These are phyloP conservation scores for Trametes gibbosa DNA, from an alignment of 768 basidiomycete species.

Conservation along the genomic window DNA sequence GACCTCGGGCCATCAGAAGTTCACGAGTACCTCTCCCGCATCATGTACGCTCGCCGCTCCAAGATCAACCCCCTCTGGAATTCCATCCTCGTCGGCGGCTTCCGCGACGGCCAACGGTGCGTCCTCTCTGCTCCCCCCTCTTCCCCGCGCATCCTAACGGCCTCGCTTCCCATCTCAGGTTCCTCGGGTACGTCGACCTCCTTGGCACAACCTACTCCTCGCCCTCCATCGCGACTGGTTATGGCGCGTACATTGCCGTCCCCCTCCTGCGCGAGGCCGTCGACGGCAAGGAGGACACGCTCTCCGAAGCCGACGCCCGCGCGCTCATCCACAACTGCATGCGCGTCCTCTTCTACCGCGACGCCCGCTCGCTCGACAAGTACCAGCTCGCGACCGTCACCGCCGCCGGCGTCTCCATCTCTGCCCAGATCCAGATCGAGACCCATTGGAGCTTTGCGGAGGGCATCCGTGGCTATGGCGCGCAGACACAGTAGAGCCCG, in stretches of 20 bases:
- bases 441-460: slow-evolving; percentile 95
- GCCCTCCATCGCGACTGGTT: slow-evolving; percentile 92
- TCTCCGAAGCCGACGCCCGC: slow-evolving; percentile 79
- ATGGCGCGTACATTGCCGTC: slow-evolving; percentile 89
- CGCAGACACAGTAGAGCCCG: slow-evolving; percentile 83
- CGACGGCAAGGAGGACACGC: slow-evolving; percentile 69
- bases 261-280: slow-evolving; percentile 90
- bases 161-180: slow-evolving; percentile 45
- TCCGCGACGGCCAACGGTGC: slow-evolving; percentile 80
- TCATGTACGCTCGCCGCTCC: slow-evolving; percentile 86
- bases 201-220: slow-evolving; percentile 95
- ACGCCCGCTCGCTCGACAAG: slow-evolving; percentile 96
- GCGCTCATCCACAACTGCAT: slow-evolving; percentile 81
- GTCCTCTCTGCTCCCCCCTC: slow-evolving; percentile 16
- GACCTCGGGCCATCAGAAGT: slow-evolving; percentile 83
- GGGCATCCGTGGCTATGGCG: slow-evolving; percentile 85
- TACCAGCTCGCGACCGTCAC: slow-evolving; percentile 95
- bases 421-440: slow-evolving; percentile 69
- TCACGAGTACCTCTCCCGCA: slow-evolving; percentile 85
- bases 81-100: slow-evolving; percentile 86
- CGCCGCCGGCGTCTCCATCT: slow-evolving; percentile 69
- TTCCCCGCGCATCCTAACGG: neutral
- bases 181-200: slow-evolving; percentile 91
- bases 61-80: slow-evolving; percentile 98
- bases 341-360: slow-evolving; percentile 94